Conservation (phyloP, 129 eudicot species). For the Sambucus nigra region DNA sequence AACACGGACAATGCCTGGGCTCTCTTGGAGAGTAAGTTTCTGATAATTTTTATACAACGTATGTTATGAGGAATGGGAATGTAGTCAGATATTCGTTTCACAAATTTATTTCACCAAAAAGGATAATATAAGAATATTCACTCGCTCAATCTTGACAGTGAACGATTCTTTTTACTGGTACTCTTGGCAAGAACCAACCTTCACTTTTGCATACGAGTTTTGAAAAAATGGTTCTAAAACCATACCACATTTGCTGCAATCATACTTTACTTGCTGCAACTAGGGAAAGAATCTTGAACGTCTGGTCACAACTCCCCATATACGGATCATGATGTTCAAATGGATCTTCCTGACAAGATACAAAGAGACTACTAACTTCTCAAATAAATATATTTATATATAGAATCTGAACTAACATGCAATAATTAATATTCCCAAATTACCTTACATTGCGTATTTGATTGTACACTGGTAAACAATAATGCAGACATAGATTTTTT, state of each 20-base stretch:
- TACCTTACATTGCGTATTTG: constrained; percentile 98
- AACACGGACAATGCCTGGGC: constrained; percentile 98
- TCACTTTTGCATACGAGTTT: constrained; percentile 93
- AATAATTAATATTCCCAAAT: not conserved
- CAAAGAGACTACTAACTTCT: not conserved
- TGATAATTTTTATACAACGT: constrained; percentile 91
- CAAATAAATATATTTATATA: not conserved
- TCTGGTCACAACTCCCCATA: constrained; percentile 95
- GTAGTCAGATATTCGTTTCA: not conserved
- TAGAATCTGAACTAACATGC: not conserved
- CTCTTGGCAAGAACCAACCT: constrained; percentile 97
- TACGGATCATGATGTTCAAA: constrained; percentile 92
- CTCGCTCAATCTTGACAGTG: constrained; percentile 94
- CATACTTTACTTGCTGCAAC: constrained; percentile 94
- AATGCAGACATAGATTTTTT: constrained; percentile 74
- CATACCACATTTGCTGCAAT: constrained; percentile 86
- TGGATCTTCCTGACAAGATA: constrained; percentile 65
- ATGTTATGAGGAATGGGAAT: constrained; percentile 23
- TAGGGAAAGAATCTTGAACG: constrained; percentile 98
- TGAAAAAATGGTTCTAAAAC: constrained; percentile 88
- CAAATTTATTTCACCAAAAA: constrained; percentile 4
- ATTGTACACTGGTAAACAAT: constrained; percentile 92
- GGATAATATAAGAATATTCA: constrained; percentile 11
- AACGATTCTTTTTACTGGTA: constrained; percentile 98
- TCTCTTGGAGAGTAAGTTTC: constrained; percentile 94